These are phyloP conservation scores for Tylopilus subfusipes DNA, from an alignment of 768 basidiomycete genomes.

Conservation along the genomic window DNA sequence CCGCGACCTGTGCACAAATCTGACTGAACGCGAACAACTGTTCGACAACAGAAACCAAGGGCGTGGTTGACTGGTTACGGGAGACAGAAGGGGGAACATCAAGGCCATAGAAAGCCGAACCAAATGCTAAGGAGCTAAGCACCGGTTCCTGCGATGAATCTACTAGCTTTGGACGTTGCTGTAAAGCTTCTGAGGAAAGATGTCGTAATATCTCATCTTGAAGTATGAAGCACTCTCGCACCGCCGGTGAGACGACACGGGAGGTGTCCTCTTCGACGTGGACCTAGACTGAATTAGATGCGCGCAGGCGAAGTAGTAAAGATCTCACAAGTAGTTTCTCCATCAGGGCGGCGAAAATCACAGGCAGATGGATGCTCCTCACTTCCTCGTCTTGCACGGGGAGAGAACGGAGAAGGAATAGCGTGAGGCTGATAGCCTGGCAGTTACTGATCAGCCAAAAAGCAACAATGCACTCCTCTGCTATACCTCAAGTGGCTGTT, in stretches of 20 bases:
- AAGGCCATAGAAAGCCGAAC: slow-evolving; percentile 60
- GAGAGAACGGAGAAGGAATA: slow-evolving; percentile 73
- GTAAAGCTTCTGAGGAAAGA: slow-evolving; percentile 47
- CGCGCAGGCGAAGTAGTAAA: neutral
- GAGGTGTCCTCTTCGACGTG: slow-evolving; percentile 36
- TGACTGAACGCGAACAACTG: slow-evolving; percentile 47
- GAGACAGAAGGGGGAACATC: slow-evolving; percentile 27
- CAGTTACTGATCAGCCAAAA: slow-evolving; percentile 4
- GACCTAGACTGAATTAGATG: slow-evolving; percentile 26
- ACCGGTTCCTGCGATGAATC: slow-evolving; percentile 33
- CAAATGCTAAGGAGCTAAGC: slow-evolving; percentile 50
- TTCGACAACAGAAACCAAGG: slow-evolving; percentile 58
- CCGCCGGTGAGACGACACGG: slow-evolving; percentile 33
- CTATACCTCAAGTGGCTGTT: slow-evolving; percentile 46
- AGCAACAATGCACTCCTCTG: neutral
- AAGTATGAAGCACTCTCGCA: slow-evolving; percentile 45
- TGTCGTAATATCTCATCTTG: slow-evolving; percentile 51
- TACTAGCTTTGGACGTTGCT: slow-evolving; percentile 47
- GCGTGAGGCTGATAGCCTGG: slow-evolving; percentile 64
- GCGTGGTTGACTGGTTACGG: slow-evolving; percentile 33
- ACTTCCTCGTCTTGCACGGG: slow-evolving; percentile 85
- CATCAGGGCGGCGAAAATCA: slow-evolving; percentile 67
- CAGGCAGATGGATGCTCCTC: slow-evolving; percentile 72
- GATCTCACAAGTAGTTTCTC: slow-evolving; percentile 59
- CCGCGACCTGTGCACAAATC: slow-evolving; percentile 40